Evolutionary conservation across 139 green algal genomes (phyloP), one percentile per base, ranked within the genome.

Genomic region (Coccomyxa sp.): DNA sequence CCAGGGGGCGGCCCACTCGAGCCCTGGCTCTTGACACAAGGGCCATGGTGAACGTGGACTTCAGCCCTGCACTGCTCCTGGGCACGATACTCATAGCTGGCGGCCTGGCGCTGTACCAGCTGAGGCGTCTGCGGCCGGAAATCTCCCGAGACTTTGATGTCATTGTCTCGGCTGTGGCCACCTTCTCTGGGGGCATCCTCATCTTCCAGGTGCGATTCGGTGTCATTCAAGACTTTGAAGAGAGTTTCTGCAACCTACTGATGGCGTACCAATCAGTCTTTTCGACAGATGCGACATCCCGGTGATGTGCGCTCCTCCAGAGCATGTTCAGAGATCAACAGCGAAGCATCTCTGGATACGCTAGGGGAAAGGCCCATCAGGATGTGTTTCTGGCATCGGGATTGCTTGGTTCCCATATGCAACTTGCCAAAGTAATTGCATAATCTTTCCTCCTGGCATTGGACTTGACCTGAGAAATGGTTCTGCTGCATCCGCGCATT

Each of bases 111-210:
- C 73, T 94, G 41, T 92, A 87, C 69, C 88, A 93, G 75, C 77
- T 94, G 22, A 80, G 89, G 7, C 82, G 72, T 38, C 77, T 80
- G 18, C 81, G 81, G 54, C 88, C 89, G 2, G 78, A 81, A 68
- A 81, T 94, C 27, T 89, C 80, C 41, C 86, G 88, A 39, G 90
- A 94, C 73, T 89, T 91, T 41, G 90, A 94, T 72, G 82, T 94
- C 35, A 84, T 94, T 44, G 82, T 94, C 37, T 90, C 86, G 18
- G 91, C 83, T 69, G 77, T 93, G 12, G 82, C 86, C 10, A 73
- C 93, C 5, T 83, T 93, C 37, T 84, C 82, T 39, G 90, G 90
- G 6, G 90, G 90, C 72, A 94, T 94, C 75, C 87, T 94, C 34
- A 82, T 94, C 34, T 94, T 94, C 73, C 90, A 94, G 82, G 85